Evolutionary conservation across 345 rosid species (phyloP).

Genomic region (Aurinia saxatilis): DNA sequence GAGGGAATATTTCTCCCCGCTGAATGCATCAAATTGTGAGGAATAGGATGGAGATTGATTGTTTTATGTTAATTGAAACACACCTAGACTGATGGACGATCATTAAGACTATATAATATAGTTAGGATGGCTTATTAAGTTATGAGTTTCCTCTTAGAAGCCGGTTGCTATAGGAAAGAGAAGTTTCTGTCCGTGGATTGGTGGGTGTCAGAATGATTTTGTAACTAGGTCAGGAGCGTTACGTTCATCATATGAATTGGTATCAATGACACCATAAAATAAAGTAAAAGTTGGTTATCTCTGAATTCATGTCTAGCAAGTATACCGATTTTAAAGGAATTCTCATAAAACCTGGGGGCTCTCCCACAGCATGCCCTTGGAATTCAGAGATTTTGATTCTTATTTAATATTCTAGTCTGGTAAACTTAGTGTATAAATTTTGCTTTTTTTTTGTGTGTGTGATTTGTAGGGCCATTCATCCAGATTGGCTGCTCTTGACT

Average conservation of each 20-base stretch:
- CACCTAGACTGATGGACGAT: not conserved
- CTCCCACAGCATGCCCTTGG: not conserved
- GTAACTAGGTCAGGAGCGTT: not conserved
- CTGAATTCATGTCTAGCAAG: not conserved
- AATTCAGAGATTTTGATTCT: not conserved
- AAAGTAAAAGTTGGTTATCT: not conserved
- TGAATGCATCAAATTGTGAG: not conserved
- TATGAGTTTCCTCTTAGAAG: not conserved
- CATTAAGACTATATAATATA: not conserved
- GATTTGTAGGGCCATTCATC: constrained; percentile 71
- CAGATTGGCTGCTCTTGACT: constrained; percentile 93
- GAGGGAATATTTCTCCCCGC: not conserved
- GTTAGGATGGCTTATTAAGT: not conserved
- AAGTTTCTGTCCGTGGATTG: not conserved
- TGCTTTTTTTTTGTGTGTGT: constrained; percentile 6
- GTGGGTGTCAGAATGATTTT: not conserved
- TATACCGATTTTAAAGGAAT: not conserved
- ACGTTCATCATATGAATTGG: not conserved
- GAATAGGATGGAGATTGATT: not conserved
- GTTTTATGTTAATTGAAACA: not conserved
- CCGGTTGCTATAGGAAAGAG: not conserved
- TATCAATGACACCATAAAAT: not conserved
- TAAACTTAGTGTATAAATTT: not conserved
- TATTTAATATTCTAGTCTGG: not conserved
- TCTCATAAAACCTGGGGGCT: constrained; percentile 13